A percentile compares a stretch with the other conserved stretches of the same genome.
Conservation (phyloP, 139 green algal genomes). For the Klebsormidium nitens region DNA sequence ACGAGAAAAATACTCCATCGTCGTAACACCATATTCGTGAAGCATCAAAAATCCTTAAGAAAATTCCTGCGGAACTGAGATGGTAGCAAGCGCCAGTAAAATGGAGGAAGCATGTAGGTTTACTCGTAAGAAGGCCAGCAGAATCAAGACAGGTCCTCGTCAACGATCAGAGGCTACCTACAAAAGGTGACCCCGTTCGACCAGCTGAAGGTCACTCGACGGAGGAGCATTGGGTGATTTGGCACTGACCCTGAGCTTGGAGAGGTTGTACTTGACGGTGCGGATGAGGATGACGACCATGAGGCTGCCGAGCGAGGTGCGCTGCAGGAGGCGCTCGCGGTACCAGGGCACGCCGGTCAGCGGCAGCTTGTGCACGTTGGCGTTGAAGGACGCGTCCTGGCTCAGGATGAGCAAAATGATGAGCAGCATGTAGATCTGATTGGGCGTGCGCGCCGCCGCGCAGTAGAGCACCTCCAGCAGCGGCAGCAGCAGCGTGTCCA, state of each 20-base stretch:
- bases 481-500: conserved; percentile 63
- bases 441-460: conserved; percentile 26
- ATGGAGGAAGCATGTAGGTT: no score
- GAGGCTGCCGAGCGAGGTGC: conserved; percentile 64
- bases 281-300: conserved; percentile 71
- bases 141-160: no score
- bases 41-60: no score
- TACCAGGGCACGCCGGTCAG: conserved; percentile 64
- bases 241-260: conserved; percentile 40
- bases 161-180: no score
- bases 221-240: no score
- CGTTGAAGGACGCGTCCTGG: conserved; percentile 68
- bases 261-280: conserved; percentile 62
- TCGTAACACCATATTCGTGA: no score
- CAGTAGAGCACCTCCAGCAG: conserved; percentile 62
- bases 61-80: no score
- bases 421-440: conserved; percentile 70
- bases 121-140: no score
- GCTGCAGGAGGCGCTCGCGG: conserved; percentile 56
- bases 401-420: conserved; percentile 82
- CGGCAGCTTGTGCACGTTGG: conserved; percentile 49
- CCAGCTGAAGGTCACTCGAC: no score
- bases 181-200: no score
- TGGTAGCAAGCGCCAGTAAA: no score
- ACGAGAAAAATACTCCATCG: no score